Conservation (phyloP, 164 flowering plant genomes). For the Vitis rotundifolia region DNA sequence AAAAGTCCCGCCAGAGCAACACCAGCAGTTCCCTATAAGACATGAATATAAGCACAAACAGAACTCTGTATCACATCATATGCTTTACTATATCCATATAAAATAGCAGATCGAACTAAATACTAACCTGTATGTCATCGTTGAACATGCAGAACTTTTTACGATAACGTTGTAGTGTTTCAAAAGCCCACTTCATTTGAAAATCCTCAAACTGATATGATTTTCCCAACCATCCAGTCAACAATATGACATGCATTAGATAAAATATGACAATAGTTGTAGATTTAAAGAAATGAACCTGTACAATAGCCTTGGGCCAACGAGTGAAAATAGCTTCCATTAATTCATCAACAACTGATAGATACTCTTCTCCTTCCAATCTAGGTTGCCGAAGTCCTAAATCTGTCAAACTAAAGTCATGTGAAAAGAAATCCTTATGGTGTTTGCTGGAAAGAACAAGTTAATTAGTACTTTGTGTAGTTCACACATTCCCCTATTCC, state of each 20-base stretch:
- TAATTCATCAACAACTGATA: constrained; percentile 88
- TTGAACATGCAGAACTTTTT: constrained; percentile 93
- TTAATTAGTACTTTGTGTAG: neutral
- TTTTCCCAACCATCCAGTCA: constrained; percentile 9
- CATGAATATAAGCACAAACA: constrained; percentile 13
- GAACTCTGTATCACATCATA: neutral
- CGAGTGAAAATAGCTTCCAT: constrained; percentile 93
- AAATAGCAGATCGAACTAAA: constrained; percentile 1
- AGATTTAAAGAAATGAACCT: constrained; percentile 47
- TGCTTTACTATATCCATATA: neutral
- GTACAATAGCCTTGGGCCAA: constrained; percentile 98
- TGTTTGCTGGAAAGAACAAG: neutral
- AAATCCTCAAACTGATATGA: constrained; percentile 90
- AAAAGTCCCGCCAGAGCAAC: constrained; percentile 96
- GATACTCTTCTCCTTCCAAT: constrained; percentile 94
- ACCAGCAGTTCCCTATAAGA: constrained; percentile 94
- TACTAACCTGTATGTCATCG: constrained; percentile 93
- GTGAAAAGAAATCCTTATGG: constrained; percentile 10
- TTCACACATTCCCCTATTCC: neutral
- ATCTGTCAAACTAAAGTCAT: constrained; percentile 54
- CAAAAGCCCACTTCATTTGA: constrained; percentile 99
- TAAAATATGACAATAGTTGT: neutral
- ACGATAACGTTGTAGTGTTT: constrained; percentile 88
- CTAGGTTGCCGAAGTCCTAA: constrained; percentile 91
- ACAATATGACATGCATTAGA: neutral